phyloP scores from a whole-genome alignment of 129 eudicot genomes.

The Smallanthus sonchifolius region DNA sequence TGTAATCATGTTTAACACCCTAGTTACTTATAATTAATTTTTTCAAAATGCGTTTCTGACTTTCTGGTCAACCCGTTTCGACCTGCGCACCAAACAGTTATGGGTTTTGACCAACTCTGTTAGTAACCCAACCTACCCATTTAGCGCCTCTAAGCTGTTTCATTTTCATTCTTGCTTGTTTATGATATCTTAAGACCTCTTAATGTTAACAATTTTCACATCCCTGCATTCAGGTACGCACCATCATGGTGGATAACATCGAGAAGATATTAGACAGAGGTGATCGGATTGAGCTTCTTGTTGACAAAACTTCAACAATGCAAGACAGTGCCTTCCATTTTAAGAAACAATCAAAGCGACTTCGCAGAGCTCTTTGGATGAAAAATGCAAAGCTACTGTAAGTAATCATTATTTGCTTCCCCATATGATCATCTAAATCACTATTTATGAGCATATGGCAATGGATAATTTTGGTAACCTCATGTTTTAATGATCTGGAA shows the following conservation, averaged over 20 bases:
- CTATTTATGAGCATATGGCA: not conserved
- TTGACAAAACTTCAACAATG: slow-evolving; percentile 98
- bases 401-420: slow-evolving; percentile 30
- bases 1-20: not conserved
- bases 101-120: not conserved
- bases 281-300: slow-evolving; percentile 96
- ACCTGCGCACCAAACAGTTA: not conserved
- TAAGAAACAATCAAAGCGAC: slow-evolving; percentile 89
- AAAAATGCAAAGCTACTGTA: slow-evolving; percentile 95
- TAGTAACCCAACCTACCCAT: not conserved
- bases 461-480: not conserved
- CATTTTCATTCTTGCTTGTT: not conserved
- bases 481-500: not conserved
- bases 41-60: not conserved
- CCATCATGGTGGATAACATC: slow-evolving; percentile 96
- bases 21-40: not conserved
- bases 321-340: slow-evolving; percentile 97
- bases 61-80: not conserved
- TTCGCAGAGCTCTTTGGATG: slow-evolving; percentile 96
- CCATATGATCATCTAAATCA: slow-evolving; percentile 3
- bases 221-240: slow-evolving; percentile 61
- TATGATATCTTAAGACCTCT: slow-evolving; percentile 1
- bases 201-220: slow-evolving; percentile 2
- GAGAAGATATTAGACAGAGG: slow-evolving; percentile 96
- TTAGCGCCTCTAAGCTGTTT: not conserved